These are phyloP conservation scores for Calendula officinalis DNA, from an alignment of 129 eudicot genomes.

Conservation along the genomic window DNA sequence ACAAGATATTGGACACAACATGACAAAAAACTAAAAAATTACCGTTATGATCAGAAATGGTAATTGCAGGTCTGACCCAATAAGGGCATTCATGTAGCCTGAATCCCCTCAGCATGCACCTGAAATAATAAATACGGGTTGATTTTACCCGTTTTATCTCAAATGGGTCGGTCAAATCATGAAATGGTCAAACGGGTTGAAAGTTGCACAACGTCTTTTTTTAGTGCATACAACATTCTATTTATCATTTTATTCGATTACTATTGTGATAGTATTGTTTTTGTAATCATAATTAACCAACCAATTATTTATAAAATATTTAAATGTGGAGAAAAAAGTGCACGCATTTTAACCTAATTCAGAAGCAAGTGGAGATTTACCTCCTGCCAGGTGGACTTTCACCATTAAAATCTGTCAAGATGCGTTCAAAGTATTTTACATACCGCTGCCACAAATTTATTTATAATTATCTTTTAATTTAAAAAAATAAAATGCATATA, in stretches of 20 bases:
- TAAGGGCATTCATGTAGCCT: conserved; percentile 85
- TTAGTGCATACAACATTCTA: background rate
- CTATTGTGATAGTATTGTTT: background rate
- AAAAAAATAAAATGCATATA: too few relatives aligned
- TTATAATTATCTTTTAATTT: conserved; percentile 13
- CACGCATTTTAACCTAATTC: background rate
- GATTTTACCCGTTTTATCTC: background rate
- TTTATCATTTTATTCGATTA: background rate
- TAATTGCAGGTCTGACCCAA: conserved; percentile 95
- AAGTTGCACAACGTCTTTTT: background rate
- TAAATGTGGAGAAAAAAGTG: background rate
- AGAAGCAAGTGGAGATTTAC: conserved; percentile 38
- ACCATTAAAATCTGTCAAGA: conserved; percentile 57
- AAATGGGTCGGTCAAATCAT: background rate
- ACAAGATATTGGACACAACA: background rate
- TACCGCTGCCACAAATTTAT: conserved; percentile 55
- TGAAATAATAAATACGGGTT: conserved; percentile 31
- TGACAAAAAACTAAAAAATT: conserved; percentile 23
- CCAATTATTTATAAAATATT: background rate
- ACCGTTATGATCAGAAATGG: conserved; percentile 90
- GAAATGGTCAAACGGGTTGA: background rate
- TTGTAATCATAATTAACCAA: background rate
- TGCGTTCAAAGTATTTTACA: conserved; percentile 84
- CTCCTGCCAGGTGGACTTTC: conserved; percentile 85
- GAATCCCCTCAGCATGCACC: conserved; percentile 99